A percentile compares a stretch with the other conserved stretches of the same genome.
Evolutionary conservation across 2,329 filamentous ascomycete genomes (phyloP).

Genomic region (Zasmidium citrigriseum): DNA sequence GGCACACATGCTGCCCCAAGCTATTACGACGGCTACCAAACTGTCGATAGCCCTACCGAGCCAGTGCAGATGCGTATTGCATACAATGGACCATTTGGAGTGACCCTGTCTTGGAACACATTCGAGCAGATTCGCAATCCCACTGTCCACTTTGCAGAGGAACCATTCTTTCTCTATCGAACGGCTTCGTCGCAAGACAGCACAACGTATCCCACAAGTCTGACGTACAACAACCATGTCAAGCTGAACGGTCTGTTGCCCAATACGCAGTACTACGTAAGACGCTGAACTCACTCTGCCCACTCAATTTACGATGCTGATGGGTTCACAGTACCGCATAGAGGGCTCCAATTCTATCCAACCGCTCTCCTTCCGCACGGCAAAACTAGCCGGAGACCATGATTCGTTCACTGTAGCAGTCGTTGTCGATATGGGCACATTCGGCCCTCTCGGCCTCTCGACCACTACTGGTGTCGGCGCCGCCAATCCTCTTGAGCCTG

Average conservation of each 20-base stretch:
- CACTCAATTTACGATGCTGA: not conserved
- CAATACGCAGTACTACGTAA: slow-evolving; percentile 22
- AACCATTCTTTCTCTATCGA: slow-evolving; percentile 5
- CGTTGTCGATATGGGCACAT: slow-evolving; percentile 51
- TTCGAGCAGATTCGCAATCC: slow-evolving; percentile 9
- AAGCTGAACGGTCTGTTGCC: slow-evolving; percentile 18
- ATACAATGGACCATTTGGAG: slow-evolving; percentile 8
- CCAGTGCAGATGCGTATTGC: slow-evolving; percentile 13
- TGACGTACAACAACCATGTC: slow-evolving; percentile 28
- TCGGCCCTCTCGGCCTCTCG: slow-evolving; percentile 33
- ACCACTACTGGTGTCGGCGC: slow-evolving; percentile 49
- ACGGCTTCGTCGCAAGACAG: slow-evolving; percentile 12
- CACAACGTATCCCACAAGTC: slow-evolving; percentile 20
- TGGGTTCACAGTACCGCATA: not conserved
- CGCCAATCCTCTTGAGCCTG: slow-evolving; percentile 52
- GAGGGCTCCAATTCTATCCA: not conserved
- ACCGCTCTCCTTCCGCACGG: slow-evolving; percentile 11
- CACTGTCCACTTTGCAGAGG: slow-evolving; percentile 6
- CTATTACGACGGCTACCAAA: not conserved
- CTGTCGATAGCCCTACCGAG: not conserved
- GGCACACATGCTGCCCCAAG: not conserved
- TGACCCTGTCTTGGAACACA: slow-evolving; percentile 15
- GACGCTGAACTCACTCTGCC: slow-evolving; percentile 12
- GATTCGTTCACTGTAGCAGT: slow-evolving; percentile 56
- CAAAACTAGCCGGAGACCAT: slow-evolving; percentile 43